These are phyloP conservation scores for Eimeria sp. DNA, from an alignment of 169 alveolate genomes.

Conservation along the genomic window DNA sequence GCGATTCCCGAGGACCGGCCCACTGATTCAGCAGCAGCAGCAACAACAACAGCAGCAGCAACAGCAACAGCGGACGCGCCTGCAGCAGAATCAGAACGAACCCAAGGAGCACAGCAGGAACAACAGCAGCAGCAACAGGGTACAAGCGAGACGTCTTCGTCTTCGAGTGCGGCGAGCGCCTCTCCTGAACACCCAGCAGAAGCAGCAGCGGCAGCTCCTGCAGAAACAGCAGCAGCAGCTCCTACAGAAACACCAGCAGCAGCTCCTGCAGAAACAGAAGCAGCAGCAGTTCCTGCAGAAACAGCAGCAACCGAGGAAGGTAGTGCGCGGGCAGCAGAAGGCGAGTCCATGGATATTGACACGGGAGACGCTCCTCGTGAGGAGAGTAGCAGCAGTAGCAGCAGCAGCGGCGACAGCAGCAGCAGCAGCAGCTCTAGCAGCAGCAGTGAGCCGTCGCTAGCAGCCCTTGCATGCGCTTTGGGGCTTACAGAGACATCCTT, in stretches of 20 bases:
- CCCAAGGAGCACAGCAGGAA: constrained; percentile 24
- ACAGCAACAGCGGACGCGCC: neutral
- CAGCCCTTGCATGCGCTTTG: constrained; percentile 67
- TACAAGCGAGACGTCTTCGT: neutral
- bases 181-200: constrained; percentile 20
- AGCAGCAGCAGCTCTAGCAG: constrained; percentile 39
- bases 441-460: constrained; percentile 52
- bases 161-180: constrained; percentile 15
- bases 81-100: neutral
- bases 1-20: neutral
- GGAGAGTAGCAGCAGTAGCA: constrained; percentile 1
- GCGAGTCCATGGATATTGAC: constrained; percentile 26
- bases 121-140: constrained; percentile 46
- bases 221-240: neutral
- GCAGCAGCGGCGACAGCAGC: constrained; percentile 30
- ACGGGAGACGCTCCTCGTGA: neutral
- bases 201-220: constrained; percentile 29
- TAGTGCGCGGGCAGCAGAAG: neutral
- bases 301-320: constrained; percentile 46
- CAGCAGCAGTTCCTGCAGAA: neutral
- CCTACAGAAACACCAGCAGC: no score
- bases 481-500: constrained; percentile 81
- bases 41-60: no score
- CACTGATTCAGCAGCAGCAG: neutral
- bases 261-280: neutral